Conservation (phyloP, 1,284 basidiomycete species). For the Schizophyllum commune region DNA sequence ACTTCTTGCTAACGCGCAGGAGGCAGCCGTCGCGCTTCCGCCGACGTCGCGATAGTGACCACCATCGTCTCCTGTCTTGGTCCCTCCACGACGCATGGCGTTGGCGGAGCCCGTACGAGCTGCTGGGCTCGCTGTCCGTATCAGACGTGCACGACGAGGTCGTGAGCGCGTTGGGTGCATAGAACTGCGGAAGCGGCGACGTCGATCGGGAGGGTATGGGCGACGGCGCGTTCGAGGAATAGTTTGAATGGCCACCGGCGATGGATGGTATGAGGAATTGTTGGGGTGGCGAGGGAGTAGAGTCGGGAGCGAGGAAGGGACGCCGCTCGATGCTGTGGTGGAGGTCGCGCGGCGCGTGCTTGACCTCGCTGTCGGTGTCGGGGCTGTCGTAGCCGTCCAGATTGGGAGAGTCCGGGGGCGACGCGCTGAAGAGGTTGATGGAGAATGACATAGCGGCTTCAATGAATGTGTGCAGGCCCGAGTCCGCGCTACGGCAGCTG, state of each 20-base stretch:
- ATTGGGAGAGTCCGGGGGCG: background rate
- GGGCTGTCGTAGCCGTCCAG: conserved; percentile 4
- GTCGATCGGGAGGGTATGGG: conserved; percentile 39
- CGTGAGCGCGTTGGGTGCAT: conserved; percentile 31
- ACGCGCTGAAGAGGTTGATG: background rate
- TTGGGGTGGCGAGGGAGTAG: conserved; percentile 15
- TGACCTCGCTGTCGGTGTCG: background rate
- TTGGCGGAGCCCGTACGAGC: conserved; percentile 8
- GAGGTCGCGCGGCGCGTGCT: background rate
- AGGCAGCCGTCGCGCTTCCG: conserved; percentile 30
- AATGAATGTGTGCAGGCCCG: background rate
- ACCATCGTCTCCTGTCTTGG: conserved; percentile 42
- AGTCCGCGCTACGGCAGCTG: background rate
- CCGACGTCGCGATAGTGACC: conserved; percentile 35
- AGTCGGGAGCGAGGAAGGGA: conserved; percentile 12
- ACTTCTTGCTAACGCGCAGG: conserved; percentile 45
- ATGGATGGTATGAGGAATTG: conserved; percentile 26
- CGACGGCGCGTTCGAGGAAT: conserved; percentile 30
- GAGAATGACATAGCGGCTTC: background rate
- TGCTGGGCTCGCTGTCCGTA: conserved; percentile 48
- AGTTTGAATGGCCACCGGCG: conserved; percentile 29
- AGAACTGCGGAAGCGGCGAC: conserved; percentile 39
- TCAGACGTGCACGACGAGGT: conserved; percentile 54
- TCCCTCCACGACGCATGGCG: conserved; percentile 22
- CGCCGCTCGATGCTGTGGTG: conserved; percentile 12